Evolutionary conservation across 1,284 basidiomycete species (phyloP), one percentile per base, ranked within the genome.

Genomic region (Agaricales sp.): DNA sequence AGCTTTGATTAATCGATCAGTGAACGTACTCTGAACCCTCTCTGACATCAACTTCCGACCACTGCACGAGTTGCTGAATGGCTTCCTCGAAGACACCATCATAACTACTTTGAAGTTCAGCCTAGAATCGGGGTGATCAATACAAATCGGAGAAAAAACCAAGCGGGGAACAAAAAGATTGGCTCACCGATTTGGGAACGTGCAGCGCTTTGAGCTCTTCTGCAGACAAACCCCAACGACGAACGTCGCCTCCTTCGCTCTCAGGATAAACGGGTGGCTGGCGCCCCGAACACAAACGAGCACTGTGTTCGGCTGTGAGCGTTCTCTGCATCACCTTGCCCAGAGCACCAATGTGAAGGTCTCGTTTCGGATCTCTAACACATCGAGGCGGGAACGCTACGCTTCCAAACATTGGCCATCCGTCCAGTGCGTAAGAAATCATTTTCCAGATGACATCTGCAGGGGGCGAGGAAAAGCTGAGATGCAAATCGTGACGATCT

Each of bases 351-450:
- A 96, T 87, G 57, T 86, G 76, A 53, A 78, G 70, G 65, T 85
- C 87, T 59, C 87, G 79, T 58, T 73, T 79, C 44, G 88, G 88
- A 65, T 97, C 92, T 59, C 89, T 85, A 37, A 80, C 69, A 63
- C 94, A 97, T 25, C 72, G 70, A 19, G 91, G 88, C 8, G 90
- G 77, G 54, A 95, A 74, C 4, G 85, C 87, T 35, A 92, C 73
- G 44, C 87, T 78, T 4, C 88, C 87, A 20, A 92, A 61, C 13
- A 79, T 78, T 8, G 92, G 91, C 44, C 93, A 59, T 18, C 92
- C 91, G 65, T 92, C 78, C 24, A 80, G 59, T 8, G 68, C 53
- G 23, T 62, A 56, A 23, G 71, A 71, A 47, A 78, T 61, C 44
- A 65, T 58, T 55, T 68, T 70, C 69, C 76, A 76, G 41, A 70